A percentile compares a stretch with the other conserved stretches of the same genome.
Conservation (phyloP, 768 basidiomycete genomes). For the Lactarius evosmus region DNA sequence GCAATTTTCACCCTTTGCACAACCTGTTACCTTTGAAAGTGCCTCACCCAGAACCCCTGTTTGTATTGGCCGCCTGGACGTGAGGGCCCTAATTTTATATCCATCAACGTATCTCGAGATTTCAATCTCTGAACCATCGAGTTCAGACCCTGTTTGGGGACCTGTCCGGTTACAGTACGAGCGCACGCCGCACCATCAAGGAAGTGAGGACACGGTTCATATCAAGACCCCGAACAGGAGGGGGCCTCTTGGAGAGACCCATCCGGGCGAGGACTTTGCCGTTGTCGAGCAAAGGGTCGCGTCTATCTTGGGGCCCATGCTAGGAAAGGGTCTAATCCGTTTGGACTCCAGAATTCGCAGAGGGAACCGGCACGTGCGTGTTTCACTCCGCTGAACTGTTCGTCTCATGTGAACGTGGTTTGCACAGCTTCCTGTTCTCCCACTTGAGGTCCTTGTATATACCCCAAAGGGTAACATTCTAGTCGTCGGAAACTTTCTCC, state of each 20-base stretch:
- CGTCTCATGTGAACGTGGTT: constrained; percentile 26
- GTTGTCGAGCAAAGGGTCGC: constrained; percentile 87
- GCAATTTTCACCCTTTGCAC: constrained; percentile 22
- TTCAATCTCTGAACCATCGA: constrained; percentile 28
- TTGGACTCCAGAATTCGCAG: constrained; percentile 74
- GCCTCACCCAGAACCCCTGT: constrained; percentile 78
- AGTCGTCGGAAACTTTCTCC: constrained; percentile 75
- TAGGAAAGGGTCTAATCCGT: constrained; percentile 79
- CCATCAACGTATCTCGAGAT: constrained; percentile 66
- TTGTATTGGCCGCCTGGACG: constrained; percentile 82
- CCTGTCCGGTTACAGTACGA: constrained; percentile 71
- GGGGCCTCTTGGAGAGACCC: constrained; percentile 49
- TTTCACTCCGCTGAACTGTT: constrained; percentile 23
- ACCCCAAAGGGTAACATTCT: constrained; percentile 92
- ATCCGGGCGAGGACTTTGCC: constrained; percentile 66
- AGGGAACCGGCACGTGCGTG: constrained; percentile 58
- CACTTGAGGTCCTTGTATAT: constrained; percentile 83
- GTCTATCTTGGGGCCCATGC: constrained; percentile 73
- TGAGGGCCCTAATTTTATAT: constrained; percentile 82
- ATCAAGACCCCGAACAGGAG: constrained; percentile 62
- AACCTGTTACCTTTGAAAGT: constrained; percentile 46
- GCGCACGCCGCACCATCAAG: constrained; percentile 47
- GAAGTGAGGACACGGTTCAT: constrained; percentile 67
- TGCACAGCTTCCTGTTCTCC: constrained; percentile 72
- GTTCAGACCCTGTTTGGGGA: constrained; percentile 58